These are phyloP conservation scores for Astrothelium macrocarpum DNA, from an alignment of 495 filamentous ascomycete species.

Conservation along the genomic window DNA sequence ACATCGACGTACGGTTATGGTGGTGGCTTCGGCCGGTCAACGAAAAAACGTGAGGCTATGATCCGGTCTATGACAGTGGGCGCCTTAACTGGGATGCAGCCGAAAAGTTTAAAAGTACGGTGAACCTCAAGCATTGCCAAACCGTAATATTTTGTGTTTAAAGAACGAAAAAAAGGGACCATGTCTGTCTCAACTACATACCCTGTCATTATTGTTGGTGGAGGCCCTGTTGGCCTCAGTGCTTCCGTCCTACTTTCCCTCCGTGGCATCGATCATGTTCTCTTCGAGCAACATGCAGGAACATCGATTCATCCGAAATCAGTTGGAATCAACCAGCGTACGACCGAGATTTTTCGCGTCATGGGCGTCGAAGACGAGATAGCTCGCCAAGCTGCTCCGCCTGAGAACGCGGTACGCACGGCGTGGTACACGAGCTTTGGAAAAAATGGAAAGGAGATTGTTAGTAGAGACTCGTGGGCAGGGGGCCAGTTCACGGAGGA, in stretches of 20 bases:
- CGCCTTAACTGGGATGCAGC: too few relatives aligned
- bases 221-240: slow-evolving; percentile 25
- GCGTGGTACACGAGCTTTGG: slow-evolving; percentile 12
- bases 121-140: too few relatives aligned
- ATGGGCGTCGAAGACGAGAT: slow-evolving; percentile 12
- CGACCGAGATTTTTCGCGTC: slow-evolving; percentile 24
- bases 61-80: too few relatives aligned
- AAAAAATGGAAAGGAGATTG: slow-evolving; percentile 12
- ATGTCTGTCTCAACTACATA: neutral
- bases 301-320: slow-evolving; percentile 29
- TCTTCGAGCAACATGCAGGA: slow-evolving; percentile 21
- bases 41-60: too few relatives aligned
- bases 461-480: slow-evolving; percentile 19
- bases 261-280: slow-evolving; percentile 16
- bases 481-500: slow-evolving; percentile 14
- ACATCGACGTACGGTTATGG: too few relatives aligned
- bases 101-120: too few relatives aligned
- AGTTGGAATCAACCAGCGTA: slow-evolving; percentile 23
- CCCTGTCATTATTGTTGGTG: slow-evolving; percentile 22
- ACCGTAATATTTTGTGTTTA: too few relatives aligned
- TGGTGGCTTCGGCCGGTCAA: too few relatives aligned
- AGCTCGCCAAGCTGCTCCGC: neutral
- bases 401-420: slow-evolving; percentile 2
- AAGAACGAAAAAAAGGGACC: too few relatives aligned
- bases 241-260: slow-evolving; percentile 23